Evolutionary conservation across 2,329 filamentous ascomycete genomes (phyloP).

Genomic region (Diaporthe sp.): DNA sequence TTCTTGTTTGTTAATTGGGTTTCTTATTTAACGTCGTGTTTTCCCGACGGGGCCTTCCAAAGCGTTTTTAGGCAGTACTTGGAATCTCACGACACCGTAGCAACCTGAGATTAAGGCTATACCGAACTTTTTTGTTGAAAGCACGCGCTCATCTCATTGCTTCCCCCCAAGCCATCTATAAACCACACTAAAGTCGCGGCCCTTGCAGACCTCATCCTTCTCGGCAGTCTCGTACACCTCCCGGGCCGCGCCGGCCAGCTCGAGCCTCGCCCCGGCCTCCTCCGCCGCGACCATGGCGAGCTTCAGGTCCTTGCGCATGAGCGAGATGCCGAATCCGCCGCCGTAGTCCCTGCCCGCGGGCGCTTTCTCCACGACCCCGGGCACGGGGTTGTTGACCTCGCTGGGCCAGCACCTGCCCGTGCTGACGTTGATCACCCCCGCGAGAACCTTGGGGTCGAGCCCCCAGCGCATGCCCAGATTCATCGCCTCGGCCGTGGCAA

Average conservation of each 20-base stretch:
- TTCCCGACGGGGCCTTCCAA: too few relatives aligned
- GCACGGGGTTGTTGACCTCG: constrained; percentile 95
- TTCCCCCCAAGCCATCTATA: constrained; percentile 77
- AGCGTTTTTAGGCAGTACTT: too few relatives aligned
- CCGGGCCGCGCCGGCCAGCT: constrained; percentile 72
- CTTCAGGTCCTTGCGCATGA: constrained; percentile 86
- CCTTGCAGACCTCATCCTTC: constrained; percentile 70
- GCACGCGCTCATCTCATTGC: constrained; percentile 48
- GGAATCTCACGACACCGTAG: too few relatives aligned
- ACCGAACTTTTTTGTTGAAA: neutral
- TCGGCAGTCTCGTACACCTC: constrained; percentile 78
- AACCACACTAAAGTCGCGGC: constrained; percentile 85
- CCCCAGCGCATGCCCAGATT: constrained; percentile 73
- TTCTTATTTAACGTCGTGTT: too few relatives aligned
- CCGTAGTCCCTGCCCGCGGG: constrained; percentile 82
- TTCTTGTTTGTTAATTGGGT: too few relatives aligned
- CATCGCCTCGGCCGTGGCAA: constrained; percentile 76
- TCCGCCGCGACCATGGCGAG: constrained; percentile 79
- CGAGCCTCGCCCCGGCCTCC: constrained; percentile 75
- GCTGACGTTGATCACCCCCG: constrained; percentile 90
- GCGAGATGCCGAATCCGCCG: constrained; percentile 80
- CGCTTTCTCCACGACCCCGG: constrained; percentile 81
- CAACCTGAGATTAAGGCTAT: too few relatives aligned
- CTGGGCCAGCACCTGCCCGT: constrained; percentile 97
- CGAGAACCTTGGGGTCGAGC: constrained; percentile 74